Conservation (phyloP, 345 rosid genomes). For the Salix viminalis region DNA sequence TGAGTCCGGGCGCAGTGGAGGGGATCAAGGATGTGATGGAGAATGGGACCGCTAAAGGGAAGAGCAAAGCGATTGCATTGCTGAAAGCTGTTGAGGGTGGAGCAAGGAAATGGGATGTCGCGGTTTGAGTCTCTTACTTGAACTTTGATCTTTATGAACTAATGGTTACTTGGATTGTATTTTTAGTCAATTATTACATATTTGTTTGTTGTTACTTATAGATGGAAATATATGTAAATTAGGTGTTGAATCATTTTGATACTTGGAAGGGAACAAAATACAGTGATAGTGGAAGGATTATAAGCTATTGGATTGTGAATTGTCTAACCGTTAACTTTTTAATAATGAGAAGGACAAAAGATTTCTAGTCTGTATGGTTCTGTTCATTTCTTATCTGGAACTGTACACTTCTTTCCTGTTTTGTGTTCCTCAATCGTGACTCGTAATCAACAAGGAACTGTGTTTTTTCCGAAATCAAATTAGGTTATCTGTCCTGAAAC, state of each 20-base stretch:
- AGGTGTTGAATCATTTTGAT: neutral
- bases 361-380: neutral
- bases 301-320: neutral
- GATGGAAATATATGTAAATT: neutral
- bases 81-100: conserved; percentile 34
- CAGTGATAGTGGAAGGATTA: neutral
- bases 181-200: neutral
- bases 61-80: conserved; percentile 54
- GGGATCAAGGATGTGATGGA: conserved; percentile 58
- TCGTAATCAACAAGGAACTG: neutral
- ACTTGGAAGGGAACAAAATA: neutral
- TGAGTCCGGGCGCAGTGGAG: conserved; percentile 41
- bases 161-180: neutral
- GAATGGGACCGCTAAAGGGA: conserved; percentile 61
- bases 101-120: conserved; percentile 4
- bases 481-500: neutral
- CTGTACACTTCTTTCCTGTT: neutral
- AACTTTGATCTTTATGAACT: conserved; percentile 17
- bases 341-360: neutral
- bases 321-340: neutral
- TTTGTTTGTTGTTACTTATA: neutral
- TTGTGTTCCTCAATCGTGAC: neutral
- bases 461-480: neutral
- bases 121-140: conserved; percentile 25
- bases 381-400: neutral